Evolutionary conservation across 1,284 basidiomycete genomes (phyloP).

Genomic region (Abortiporus biennis): DNA sequence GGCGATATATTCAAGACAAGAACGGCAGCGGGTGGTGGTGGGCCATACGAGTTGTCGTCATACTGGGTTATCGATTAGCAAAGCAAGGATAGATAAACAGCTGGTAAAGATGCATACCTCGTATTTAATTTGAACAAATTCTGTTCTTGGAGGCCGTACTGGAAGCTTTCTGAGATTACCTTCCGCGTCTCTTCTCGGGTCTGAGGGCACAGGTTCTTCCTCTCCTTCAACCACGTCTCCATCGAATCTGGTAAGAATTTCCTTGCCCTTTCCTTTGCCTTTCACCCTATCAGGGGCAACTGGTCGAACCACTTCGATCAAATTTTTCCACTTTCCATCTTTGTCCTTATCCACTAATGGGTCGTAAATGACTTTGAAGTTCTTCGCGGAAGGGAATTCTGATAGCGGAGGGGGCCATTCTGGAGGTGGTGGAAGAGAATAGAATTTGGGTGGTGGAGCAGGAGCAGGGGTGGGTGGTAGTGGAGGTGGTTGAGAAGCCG

Average conservation of each 20-base stretch:
- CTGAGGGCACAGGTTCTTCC: conserved; percentile 35
- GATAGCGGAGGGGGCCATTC: conserved; percentile 39
- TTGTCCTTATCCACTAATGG: conserved; percentile 43
- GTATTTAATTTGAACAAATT: conserved; percentile 47
- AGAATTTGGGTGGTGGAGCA: conserved; percentile 21
- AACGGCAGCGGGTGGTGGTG: conserved; percentile 73
- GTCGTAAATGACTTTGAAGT: conserved; percentile 63
- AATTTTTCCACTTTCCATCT: conserved; percentile 35
- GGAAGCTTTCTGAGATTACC: conserved; percentile 20
- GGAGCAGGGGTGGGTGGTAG: conserved; percentile 19
- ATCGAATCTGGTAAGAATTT: conserved; percentile 47
- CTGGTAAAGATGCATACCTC: conserved; percentile 50
- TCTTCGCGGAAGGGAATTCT: conserved; percentile 39
- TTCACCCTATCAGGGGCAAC: conserved; percentile 38
- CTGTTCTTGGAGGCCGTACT: conserved; percentile 32
- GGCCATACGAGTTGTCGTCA: conserved; percentile 70
- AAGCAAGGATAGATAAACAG: conserved; percentile 1
- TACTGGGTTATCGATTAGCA: conserved; percentile 43
- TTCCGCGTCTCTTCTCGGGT: conserved; percentile 48
- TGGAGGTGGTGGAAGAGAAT: conserved; percentile 33
- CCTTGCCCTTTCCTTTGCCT: conserved; percentile 59
- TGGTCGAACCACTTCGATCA: conserved; percentile 47
- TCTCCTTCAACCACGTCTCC: conserved; percentile 52
- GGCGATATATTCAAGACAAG: conserved; percentile 72
- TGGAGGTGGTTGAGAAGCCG: too few species aligned